These are phyloP conservation scores for Adansonia gregorii DNA, from an alignment of 441 rosid species.

Conservation along the genomic window DNA sequence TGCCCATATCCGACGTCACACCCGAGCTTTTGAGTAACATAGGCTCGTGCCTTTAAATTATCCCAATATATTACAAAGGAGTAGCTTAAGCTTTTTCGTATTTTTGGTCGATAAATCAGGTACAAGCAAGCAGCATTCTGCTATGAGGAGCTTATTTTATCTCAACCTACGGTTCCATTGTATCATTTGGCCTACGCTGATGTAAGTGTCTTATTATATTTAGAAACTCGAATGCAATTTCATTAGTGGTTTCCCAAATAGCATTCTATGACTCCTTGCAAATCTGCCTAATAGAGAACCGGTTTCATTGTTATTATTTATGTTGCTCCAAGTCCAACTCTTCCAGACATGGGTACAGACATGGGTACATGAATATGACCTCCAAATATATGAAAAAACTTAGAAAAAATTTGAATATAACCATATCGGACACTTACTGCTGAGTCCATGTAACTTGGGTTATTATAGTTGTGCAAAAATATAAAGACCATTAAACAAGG, in stretches of 20 bases:
- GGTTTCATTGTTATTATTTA: too few species aligned
- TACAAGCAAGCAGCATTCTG: constrained; percentile 98
- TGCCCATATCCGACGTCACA: too few species aligned
- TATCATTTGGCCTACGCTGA: constrained; percentile 92
- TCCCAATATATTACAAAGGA: neutral
- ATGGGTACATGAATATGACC: too few species aligned
- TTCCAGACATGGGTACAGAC: too few species aligned
- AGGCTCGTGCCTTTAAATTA: too few species aligned
- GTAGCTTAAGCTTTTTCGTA: neutral
- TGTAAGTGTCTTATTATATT: constrained; percentile 47
- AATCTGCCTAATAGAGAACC: neutral
- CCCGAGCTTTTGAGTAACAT: too few species aligned
- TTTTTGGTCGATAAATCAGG: constrained; percentile 50
- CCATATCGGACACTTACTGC: too few species aligned
- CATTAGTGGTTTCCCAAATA: neutral
- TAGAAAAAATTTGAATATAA: too few species aligned
- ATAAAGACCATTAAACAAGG: too few species aligned
- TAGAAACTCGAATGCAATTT: neutral
- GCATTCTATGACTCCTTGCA: neutral
- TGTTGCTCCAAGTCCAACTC: too few species aligned
- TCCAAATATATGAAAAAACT: too few species aligned
- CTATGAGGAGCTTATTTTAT: constrained; percentile 89
- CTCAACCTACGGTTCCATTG: constrained; percentile 79
- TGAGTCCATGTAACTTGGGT: neutral
- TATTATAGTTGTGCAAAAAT: too few species aligned